Evolutionary conservation across 345 rosid genomes (phyloP).

Genomic region (Pseudoturritis turrita): DNA sequence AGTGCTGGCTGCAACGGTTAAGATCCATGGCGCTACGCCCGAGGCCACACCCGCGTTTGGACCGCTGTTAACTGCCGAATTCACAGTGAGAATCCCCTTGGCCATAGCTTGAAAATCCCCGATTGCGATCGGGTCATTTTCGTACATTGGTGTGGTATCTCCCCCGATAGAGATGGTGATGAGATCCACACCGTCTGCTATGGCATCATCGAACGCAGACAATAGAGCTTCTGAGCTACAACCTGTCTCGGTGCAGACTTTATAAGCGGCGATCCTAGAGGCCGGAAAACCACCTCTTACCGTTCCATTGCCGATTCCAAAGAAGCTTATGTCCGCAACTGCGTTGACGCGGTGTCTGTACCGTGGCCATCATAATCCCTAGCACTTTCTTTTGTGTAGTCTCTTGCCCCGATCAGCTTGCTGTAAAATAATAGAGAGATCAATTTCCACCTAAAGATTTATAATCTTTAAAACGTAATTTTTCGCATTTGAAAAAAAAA

Average conservation of each 20-base stretch:
- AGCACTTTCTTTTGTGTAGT: slow-evolving; percentile 20
- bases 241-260: neutral
- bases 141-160: fast-evolving
- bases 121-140: slow-evolving; percentile 28
- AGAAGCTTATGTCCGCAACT: slow-evolving; percentile 29
- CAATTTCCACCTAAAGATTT: too few species aligned
- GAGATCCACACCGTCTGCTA: slow-evolving; percentile 43
- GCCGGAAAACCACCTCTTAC: slow-evolving; percentile 49
- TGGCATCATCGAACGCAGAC: slow-evolving; percentile 38
- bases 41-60: neutral
- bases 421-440: neutral
- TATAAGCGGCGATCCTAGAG: slow-evolving; percentile 44
- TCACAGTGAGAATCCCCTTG: slow-evolving; percentile 41
- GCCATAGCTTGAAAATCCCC: slow-evolving; percentile 48
- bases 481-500: too few species aligned
- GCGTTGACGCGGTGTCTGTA: slow-evolving; percentile 50
- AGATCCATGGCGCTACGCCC: slow-evolving; percentile 40
- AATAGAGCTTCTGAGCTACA: slow-evolving; percentile 12
- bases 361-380: slow-evolving; percentile 27
- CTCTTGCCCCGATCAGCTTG: slow-evolving; percentile 27
- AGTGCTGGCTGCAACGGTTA: slow-evolving; percentile 44
- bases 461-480: neutral
- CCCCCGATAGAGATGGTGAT: slow-evolving; percentile 34
- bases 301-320: slow-evolving; percentile 42
- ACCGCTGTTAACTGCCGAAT: slow-evolving; percentile 42